A percentile compares a stretch with the other conserved stretches of the same genome.
Conservation (phyloP, 2,329 filamentous ascomycete genomes). For the Fusarium sp. region DNA sequence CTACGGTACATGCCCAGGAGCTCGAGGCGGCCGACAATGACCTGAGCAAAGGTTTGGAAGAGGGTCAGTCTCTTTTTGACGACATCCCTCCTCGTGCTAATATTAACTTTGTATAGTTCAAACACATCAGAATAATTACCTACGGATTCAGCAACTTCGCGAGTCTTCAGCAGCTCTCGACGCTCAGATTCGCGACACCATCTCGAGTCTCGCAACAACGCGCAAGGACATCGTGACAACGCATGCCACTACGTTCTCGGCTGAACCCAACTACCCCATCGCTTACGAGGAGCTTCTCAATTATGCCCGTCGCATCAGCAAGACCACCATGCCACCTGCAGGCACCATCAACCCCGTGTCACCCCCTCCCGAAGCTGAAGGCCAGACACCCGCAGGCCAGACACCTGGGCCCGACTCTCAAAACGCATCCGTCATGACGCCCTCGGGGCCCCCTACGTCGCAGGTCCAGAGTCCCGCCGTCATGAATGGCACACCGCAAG, state of each 20-base stretch:
- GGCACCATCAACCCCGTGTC: conserved; percentile 56
- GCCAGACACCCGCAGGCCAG: conserved; percentile 44
- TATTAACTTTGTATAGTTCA: conserved; percentile 62
- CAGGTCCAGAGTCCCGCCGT: conserved; percentile 49
- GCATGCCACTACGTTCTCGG: conserved; percentile 65
- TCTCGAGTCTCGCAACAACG: conserved; percentile 75
- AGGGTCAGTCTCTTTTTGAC: conserved; percentile 60
- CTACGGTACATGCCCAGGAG: conserved; percentile 72
- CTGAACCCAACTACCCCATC: conserved; percentile 64
- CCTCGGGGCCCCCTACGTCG: conserved; percentile 46
- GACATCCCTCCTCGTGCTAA: neutral
- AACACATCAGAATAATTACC: conserved; percentile 78
- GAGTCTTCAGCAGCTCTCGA: conserved; percentile 73
- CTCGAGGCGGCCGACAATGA: conserved; percentile 77
- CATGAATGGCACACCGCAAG: conserved; percentile 46
- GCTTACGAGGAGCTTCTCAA: conserved; percentile 78
- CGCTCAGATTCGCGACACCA: conserved; percentile 75
- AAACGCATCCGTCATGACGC: conserved; percentile 45
- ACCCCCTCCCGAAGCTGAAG: conserved; percentile 37
- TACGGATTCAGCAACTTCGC: conserved; percentile 75
- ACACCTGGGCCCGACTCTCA: conserved; percentile 47
- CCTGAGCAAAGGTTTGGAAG: conserved; percentile 72
- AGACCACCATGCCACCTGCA: conserved; percentile 79
- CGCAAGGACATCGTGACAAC: conserved; percentile 78
- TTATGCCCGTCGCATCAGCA: conserved; percentile 83